These are phyloP conservation scores for Adansonia madagascariensis DNA, from an alignment of 441 rosid genomes.

Conservation along the genomic window DNA sequence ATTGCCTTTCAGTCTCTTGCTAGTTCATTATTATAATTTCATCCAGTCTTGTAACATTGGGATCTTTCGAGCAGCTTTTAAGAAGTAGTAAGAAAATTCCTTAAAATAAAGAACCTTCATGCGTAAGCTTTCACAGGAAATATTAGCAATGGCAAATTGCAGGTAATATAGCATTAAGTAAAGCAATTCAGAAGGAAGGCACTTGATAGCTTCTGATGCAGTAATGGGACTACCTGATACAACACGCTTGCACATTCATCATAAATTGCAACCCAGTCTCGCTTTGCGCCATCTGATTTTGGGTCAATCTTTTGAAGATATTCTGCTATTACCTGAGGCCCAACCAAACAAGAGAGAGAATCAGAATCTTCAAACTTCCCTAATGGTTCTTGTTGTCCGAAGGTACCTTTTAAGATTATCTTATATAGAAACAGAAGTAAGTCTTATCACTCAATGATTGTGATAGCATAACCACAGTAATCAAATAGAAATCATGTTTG, in stretches of 20 bases:
- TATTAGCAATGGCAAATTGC: background rate
- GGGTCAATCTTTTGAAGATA: conserved; percentile 98
- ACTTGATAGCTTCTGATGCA: conserved; percentile 8
- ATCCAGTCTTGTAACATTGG: background rate
- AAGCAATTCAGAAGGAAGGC: conserved; percentile 12
- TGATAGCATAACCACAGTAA: background rate
- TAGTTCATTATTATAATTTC: conserved; percentile 3
- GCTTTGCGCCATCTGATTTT: conserved; percentile 98
- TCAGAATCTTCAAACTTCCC: conserved; percentile 11
- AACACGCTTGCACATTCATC: conserved; percentile 96
- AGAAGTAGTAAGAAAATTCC: conserved; percentile 6
- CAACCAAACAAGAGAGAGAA: conserved; percentile 15
- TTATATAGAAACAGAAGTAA: background rate
- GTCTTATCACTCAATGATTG: background rate
- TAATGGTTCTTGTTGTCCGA: background rate
- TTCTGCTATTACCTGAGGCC: conserved; percentile 80
- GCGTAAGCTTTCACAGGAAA: background rate
- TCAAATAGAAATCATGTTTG: background rate
- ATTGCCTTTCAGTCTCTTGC: background rate
- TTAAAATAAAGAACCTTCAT: conserved; percentile 8
- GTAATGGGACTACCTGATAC: conserved; percentile 61
- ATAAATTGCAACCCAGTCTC: conserved; percentile 99
- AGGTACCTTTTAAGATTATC: background rate
- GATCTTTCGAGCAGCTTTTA: conserved; percentile 16
- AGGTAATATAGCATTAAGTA: background rate